Conservation (phyloP, 768 basidiomycete genomes). For the Lactifluus subvellereus region DNA sequence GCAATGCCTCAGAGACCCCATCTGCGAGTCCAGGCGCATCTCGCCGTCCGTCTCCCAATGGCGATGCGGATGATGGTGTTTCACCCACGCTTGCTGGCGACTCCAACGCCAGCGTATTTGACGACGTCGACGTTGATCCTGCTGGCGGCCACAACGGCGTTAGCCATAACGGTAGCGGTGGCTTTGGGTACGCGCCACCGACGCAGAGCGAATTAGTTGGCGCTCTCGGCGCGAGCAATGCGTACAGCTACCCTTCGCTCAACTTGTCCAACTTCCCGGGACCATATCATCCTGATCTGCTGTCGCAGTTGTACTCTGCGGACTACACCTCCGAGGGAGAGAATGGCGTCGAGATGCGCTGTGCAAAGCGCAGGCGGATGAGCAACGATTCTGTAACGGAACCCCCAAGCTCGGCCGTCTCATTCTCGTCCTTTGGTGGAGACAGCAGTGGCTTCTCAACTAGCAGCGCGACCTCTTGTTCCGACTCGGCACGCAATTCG, state of each 20-base stretch:
- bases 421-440: conserved; percentile 43
- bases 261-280: conserved; percentile 49
- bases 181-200: conserved; percentile 32
- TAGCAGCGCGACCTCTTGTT: conserved; percentile 46
- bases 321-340: conserved; percentile 45
- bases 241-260: conserved; percentile 35
- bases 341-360: conserved; percentile 35
- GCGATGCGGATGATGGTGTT: conserved; percentile 33
- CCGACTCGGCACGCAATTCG: conserved; percentile 55
- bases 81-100: conserved; percentile 69
- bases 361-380: conserved; percentile 66
- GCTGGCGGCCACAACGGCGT: conserved; percentile 45
- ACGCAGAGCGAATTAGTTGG: conserved; percentile 49
- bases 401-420: conserved; percentile 55
- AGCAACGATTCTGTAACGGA: conserved; percentile 49
- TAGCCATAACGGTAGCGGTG: conserved; percentile 27
- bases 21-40: conserved; percentile 72
- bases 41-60: conserved; percentile 63
- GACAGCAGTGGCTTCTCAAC: conserved; percentile 41
- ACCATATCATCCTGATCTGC: conserved; percentile 69
- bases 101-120: conserved; percentile 33
- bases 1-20: conserved; percentile 56
- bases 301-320: conserved; percentile 49
- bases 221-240: conserved; percentile 36
- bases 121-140: conserved; percentile 8